Evolutionary conservation across 2,329 filamentous ascomycete species (phyloP), one percentile per base, ranked within the genome.

Genomic region (Rhynchosporium graminicola): DNA sequence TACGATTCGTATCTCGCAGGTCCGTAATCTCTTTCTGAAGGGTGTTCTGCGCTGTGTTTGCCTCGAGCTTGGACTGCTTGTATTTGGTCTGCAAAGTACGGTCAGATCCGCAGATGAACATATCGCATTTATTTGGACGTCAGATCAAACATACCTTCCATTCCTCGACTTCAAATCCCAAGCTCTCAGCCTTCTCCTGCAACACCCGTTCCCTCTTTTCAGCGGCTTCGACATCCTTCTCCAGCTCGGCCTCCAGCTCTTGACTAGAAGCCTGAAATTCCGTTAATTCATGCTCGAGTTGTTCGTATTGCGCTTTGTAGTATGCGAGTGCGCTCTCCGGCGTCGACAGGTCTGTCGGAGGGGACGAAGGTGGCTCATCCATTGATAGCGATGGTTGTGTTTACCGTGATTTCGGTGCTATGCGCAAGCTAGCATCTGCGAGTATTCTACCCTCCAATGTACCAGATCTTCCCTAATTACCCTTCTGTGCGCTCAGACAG

Each of bases 11-110:
- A 68, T 99, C 93, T 73, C 95, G 89, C 71, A 99, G 82, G 8
- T 85, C 89, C 6, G 95, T 99, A 71, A 99, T 93, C 77, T 99
- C 95, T 77, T 97, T 98, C 77, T 99, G 93, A 59, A 99, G 83
- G 3, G 82, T 81, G 73, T 89, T 93, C 74, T 98, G 95, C 60
- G 91, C 92, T 57, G 86, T 79, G 75, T 89, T 94, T 47, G 91
- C 89, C 78, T 99, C 95, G 47, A 85, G 79, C 76, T 98, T 98
- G 67, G 93, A 90, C 75, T 98, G 92, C 76, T 92, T 97, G 82
- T 96, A 96, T 82, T 98, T 99, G 69, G 90, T 87, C 92, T 97
- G 63, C 29, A 50, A 45, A 31, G 47, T 42, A 58, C 8, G 8
- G 63, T 67, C 28, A 57, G 15, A 46, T 61, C 7, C 8, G 63